Conservation (phyloP, 2,329 filamentous ascomycete species). For the Parafenestella ontariensis region DNA sequence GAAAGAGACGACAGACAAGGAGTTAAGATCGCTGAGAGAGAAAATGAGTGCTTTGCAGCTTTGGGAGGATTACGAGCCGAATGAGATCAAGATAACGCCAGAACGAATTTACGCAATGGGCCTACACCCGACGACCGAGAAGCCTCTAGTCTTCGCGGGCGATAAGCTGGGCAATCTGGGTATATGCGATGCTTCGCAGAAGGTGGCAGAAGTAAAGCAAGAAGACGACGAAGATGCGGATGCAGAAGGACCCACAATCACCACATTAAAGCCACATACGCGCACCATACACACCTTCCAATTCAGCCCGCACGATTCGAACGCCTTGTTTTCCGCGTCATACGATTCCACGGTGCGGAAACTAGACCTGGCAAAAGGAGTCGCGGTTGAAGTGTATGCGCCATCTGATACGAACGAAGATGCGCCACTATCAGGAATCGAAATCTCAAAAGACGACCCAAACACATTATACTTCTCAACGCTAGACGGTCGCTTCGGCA, state of each 20-base stretch:
- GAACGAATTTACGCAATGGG: constrained; percentile 72
- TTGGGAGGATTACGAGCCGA: constrained; percentile 85
- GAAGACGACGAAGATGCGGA: constrained; percentile 72
- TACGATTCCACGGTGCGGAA: constrained; percentile 94
- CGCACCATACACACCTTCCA: constrained; percentile 87
- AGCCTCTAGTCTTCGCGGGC: constrained; percentile 88
- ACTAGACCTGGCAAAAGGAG: constrained; percentile 80
- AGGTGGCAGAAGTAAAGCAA: constrained; percentile 57
- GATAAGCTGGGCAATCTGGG: constrained; percentile 93
- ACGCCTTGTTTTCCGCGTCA: constrained; percentile 81
- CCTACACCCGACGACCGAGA: constrained; percentile 86
- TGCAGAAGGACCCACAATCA: constrained; percentile 76
- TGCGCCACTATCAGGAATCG: constrained; percentile 81
- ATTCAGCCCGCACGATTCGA: constrained; percentile 75
- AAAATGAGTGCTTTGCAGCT: constrained; percentile 79
- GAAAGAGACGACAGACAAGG: constrained; percentile 77
- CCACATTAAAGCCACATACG: constrained; percentile 87
- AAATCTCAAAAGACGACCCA: constrained; percentile 74
- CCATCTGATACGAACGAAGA: constrained; percentile 74
- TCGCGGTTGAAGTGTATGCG: constrained; percentile 82
- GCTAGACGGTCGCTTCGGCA: constrained; percentile 78
- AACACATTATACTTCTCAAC: constrained; percentile 88
- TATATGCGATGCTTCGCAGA: constrained; percentile 86
- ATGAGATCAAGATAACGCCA: constrained; percentile 53
- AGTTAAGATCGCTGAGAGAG: constrained; percentile 74